phyloP scores from a whole-genome alignment of 345 rosid genomes.

The Aquilaria yunnanensis region DNA sequence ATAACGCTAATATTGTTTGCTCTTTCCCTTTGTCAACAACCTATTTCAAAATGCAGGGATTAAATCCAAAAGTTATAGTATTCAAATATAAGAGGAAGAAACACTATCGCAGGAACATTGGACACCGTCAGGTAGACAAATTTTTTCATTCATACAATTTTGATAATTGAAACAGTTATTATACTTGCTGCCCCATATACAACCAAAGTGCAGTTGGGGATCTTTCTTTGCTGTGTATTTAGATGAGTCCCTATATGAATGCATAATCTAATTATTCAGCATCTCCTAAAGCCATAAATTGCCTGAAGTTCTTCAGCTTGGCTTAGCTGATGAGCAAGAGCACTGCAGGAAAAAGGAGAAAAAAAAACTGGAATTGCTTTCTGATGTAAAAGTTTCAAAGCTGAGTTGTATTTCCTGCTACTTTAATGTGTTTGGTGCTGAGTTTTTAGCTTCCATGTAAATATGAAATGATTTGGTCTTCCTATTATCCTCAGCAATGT shows the following conservation, averaged over 20 bases:
- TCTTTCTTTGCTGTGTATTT: not conserved
- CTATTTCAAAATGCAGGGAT: conserved; percentile 45
- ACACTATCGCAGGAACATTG: conserved; percentile 90
- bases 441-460: too few species aligned
- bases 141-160: not conserved
- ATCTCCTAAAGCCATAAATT: too few species aligned
- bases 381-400: not conserved
- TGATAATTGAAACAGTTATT: too few species aligned
- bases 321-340: not conserved
- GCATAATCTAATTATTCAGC: too few species aligned
- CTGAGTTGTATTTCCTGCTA: too few species aligned
- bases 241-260: not conserved
- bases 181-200: too few species aligned
- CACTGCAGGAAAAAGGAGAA: not conserved
- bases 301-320: too few species aligned
- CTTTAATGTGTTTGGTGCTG: too few species aligned
- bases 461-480: too few species aligned
- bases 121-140: conserved; percentile 82
- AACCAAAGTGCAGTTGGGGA: not conserved
- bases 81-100: conserved; percentile 96
- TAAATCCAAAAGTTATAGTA: conserved; percentile 70
- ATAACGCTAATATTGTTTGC: not conserved
- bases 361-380: too few species aligned
- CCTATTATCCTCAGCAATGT: too few species aligned
- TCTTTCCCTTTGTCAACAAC: conserved; percentile 2